A percentile compares a stretch with the other conserved stretches of the same genome.
Evolutionary conservation across 2,329 filamentous ascomycete genomes (phyloP).

Genomic region (Ophiocordyceps robertsii): DNA sequence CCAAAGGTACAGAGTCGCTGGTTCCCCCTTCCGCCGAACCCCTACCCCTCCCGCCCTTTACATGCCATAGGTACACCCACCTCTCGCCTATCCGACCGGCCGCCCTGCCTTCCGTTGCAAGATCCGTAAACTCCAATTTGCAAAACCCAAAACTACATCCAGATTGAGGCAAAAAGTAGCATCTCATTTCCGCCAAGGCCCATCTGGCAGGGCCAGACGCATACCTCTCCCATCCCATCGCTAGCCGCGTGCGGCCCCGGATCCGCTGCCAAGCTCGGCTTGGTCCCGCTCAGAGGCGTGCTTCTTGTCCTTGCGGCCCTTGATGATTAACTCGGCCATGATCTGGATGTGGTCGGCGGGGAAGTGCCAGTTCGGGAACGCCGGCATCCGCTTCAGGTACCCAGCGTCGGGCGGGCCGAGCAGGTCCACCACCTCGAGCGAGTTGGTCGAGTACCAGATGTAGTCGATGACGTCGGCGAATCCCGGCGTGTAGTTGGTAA

Average conservation of each 20-base stretch:
- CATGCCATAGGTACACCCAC: conserved; percentile 6
- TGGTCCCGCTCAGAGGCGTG: conserved; percentile 44
- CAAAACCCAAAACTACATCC: conserved; percentile 27
- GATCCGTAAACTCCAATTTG: conserved; percentile 23
- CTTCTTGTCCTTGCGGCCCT: conserved; percentile 74
- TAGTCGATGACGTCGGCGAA: conserved; percentile 92
- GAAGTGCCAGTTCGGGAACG: conserved; percentile 90
- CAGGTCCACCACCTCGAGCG: conserved; percentile 68
- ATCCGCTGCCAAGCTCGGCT: conserved; percentile 41
- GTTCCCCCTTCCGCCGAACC: background rate
- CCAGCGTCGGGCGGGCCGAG: conserved; percentile 77
- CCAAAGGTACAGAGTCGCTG: conserved; percentile 5
- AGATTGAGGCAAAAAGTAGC: conserved; percentile 12
- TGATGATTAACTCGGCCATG: conserved; percentile 80
- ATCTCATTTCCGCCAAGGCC: background rate
- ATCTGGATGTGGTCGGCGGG: conserved; percentile 86
- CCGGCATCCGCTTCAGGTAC: conserved; percentile 75
- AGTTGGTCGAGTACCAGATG: conserved; percentile 93
- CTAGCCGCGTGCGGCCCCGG: conserved; percentile 15
- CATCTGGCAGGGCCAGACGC: background rate
- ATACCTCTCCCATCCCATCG: conserved; percentile 1
- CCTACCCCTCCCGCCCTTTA: conserved; percentile 5
- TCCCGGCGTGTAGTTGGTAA: conserved; percentile 94
- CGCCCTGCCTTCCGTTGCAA: conserved; percentile 6
- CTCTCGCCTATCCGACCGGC: conserved; percentile 2